Evolutionary conservation across 805 yeast species (phyloP), one percentile per base, ranked within the genome.

Genomic region (Starmera dryadoides): DNA sequence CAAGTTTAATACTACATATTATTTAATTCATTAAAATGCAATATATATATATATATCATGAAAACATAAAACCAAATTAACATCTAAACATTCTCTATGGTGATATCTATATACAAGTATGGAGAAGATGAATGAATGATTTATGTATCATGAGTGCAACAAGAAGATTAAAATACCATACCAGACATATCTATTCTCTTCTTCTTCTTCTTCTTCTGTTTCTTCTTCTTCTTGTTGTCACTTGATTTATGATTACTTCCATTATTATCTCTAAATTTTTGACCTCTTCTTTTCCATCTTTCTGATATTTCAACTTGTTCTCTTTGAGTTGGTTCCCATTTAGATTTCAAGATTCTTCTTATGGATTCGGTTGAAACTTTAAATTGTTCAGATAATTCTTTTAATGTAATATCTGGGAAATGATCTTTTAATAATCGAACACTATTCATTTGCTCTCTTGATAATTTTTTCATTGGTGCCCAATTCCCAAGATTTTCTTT

Each of bases 281-380:
- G 64, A 9, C 75, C 75, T 49, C 82, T 63, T 29, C 59, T 63
- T 23, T 55, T 59, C 79, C 86, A 82, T 45, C 91, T 68, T 15
- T 61, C 60, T 25, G 65, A 58, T 2, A 70, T 36, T 15, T 71
- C 54, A 5, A 58, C 68, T 30, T 65, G 71, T 42, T 80, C 85
- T n/a, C 68, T 69, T 1, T 63, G 69, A 4, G 59, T 66, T 0
- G 96, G 95, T 15, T 56, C 60, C 94, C 95, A 89, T 30, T 71
- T 76, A 5, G 91, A 79, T 54, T 77, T 79, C 46, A 89, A 56
- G 16, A 89, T 86, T 45, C 95, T 72, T 42, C 95, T 66, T 2
- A 88, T 73, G 0, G 89, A 85, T 48, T 88, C 94, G 1, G 94
- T 91, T 1, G 93, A 82, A 5, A 86, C 70, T 36, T 72, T 65